Evolutionary conservation across 352 stramenopile species (phyloP).

Genomic region (Aphanomyces astaci): DNA sequence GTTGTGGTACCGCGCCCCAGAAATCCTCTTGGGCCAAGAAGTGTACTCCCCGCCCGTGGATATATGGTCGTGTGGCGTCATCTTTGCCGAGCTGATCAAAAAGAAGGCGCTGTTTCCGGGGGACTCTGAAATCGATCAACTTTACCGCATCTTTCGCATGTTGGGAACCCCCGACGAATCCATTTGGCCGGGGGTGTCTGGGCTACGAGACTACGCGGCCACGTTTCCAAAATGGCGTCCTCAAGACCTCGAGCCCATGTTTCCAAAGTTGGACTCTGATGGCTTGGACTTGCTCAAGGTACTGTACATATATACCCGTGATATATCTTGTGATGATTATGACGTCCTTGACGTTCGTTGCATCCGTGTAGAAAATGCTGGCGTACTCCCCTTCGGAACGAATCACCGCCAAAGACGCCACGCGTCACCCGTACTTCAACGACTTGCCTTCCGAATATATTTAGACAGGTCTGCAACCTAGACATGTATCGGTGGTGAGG

Average conservation of each 20-base stretch:
- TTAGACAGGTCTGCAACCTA: neutral
- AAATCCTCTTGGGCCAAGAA: constrained; percentile 85
- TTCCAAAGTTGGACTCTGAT: constrained; percentile 73
- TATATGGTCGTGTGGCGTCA: constrained; percentile 94
- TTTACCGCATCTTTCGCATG: constrained; percentile 83
- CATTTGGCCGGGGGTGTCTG: constrained; percentile 94
- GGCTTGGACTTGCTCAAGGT: constrained; percentile 37
- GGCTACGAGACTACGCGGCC: constrained; percentile 89
- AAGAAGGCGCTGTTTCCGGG: constrained; percentile 72
- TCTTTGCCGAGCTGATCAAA: constrained; percentile 96
- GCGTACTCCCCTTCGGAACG: constrained; percentile 77
- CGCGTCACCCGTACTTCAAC: constrained; percentile 76
- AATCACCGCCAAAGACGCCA: constrained; percentile 71
- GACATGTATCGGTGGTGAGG: no score
- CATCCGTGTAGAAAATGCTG: constrained; percentile 62
- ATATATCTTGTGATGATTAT: no score
- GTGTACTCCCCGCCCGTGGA: constrained; percentile 82
- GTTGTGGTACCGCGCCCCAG: constrained; percentile 85
- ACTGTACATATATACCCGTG: no score
- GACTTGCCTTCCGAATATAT: constrained; percentile 36
- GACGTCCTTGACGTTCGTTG: no score
- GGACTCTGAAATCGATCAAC: constrained; percentile 75
- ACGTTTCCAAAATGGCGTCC: constrained; percentile 87
- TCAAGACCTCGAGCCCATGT: constrained; percentile 56
- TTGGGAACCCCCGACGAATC: constrained; percentile 95